Conservation (phyloP, 768 basidiomycete species). For the Dacryopinax spathularia region DNA sequence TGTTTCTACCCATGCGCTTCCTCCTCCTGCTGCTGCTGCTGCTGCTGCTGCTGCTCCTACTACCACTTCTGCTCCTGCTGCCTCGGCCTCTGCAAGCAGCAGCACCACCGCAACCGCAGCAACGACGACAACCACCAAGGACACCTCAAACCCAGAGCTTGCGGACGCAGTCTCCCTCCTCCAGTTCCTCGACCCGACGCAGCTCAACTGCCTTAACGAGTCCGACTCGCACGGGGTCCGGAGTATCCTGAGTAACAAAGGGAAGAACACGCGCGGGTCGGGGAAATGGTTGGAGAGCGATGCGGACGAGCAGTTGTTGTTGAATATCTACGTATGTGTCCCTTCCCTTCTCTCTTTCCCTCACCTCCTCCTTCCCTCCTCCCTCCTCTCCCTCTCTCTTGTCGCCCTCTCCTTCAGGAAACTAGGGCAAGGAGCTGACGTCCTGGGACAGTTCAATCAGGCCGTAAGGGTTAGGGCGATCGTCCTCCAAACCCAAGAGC, state of each 20-base stretch:
- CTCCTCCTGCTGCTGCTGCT: too few relatives aligned
- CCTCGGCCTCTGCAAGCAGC: background rate
- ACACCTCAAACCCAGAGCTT: background rate
- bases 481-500: constrained; percentile 31
- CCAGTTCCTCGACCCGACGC: constrained; percentile 42
- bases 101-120: constrained; percentile 18
- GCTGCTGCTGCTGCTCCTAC: too few relatives aligned
- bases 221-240: constrained; percentile 35
- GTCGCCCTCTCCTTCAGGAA: constrained; percentile 3
- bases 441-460: constrained; percentile 47
- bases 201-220: constrained; percentile 62
- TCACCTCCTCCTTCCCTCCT: too few relatives aligned
- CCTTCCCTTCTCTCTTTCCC: too few relatives aligned
- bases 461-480: constrained; percentile 49
- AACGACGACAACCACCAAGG: background rate
- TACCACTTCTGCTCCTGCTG: constrained; percentile 8
- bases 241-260: constrained; percentile 34
- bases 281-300: constrained; percentile 57
- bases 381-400: background rate
- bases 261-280: constrained; percentile 30
- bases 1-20: constrained; percentile 10
- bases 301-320: constrained; percentile 55
- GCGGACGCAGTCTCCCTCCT: constrained; percentile 32
- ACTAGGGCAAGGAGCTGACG: constrained; percentile 3
- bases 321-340: constrained; percentile 47